Conservation (phyloP, 2,329 filamentous ascomycete species). For the Aspergillus texensis region DNA sequence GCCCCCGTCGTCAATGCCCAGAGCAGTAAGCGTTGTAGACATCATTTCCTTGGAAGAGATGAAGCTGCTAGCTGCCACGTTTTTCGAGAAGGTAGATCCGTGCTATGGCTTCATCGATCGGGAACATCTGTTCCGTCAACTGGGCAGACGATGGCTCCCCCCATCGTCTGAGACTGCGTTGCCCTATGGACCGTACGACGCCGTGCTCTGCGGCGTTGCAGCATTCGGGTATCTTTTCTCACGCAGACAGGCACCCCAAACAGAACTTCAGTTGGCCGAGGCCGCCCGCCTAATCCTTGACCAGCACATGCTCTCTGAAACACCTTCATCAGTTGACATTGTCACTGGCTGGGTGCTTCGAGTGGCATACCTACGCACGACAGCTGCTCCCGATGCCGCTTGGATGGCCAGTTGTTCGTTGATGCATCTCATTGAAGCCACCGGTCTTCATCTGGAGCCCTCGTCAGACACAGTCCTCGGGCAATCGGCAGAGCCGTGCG, state of each 20-base stretch:
- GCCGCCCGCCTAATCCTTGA: slow-evolving; percentile 52
- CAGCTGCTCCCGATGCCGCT: slow-evolving; percentile 55
- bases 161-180: slow-evolving; percentile 18
- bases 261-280: slow-evolving; percentile 52
- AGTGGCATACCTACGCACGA: slow-evolving; percentile 56
- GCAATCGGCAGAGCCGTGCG: slow-evolving; percentile 17
- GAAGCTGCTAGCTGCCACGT: slow-evolving; percentile 48
- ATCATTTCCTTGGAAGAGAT: slow-evolving; percentile 54
- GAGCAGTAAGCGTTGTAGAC: slow-evolving; percentile 44
- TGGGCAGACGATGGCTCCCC: slow-evolving; percentile 35
- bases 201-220: slow-evolving; percentile 58
- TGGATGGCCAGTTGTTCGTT: slow-evolving; percentile 60
- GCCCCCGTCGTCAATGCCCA: slow-evolving; percentile 12
- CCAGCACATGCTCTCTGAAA: slow-evolving; percentile 34
- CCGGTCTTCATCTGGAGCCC: slow-evolving; percentile 39
- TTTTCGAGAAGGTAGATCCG: slow-evolving; percentile 57
- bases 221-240: slow-evolving; percentile 59
- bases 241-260: slow-evolving; percentile 40
- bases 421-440: slow-evolving; percentile 62
- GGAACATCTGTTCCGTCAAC: slow-evolving; percentile 27
- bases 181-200: slow-evolving; percentile 44
- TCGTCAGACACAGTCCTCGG: slow-evolving; percentile 19
- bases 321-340: slow-evolving; percentile 30
- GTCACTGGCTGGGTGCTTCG: slow-evolving; percentile 55
- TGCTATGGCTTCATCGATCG: slow-evolving; percentile 55